These are phyloP conservation scores for Penicillium fuscoglaucum DNA, from an alignment of 2,329 filamentous ascomycete genomes.

Conservation along the genomic window DNA sequence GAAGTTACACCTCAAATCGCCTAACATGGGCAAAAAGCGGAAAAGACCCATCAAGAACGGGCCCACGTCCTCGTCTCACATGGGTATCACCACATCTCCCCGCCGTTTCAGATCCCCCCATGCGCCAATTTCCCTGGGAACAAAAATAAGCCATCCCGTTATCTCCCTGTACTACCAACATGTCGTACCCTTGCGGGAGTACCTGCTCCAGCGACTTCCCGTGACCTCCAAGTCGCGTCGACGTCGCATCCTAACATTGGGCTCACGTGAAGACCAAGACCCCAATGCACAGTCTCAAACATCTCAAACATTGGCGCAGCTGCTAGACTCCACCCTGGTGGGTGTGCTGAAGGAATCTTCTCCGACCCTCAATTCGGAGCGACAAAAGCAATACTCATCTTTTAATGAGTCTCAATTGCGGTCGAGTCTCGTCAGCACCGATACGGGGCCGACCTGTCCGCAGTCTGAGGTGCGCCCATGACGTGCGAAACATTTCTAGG, in stretches of 20 bases:
- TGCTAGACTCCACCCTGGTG: conserved; percentile 72
- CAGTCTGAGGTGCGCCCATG: conserved; percentile 62
- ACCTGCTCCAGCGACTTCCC: conserved; percentile 67
- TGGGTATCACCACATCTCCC: conserved; percentile 28
- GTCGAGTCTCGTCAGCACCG: conserved; percentile 36
- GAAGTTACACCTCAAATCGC: background rate
- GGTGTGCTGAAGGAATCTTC: conserved; percentile 49
- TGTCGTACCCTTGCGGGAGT: conserved; percentile 68
- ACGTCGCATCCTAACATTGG: conserved; percentile 45
- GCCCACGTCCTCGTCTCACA: conserved; percentile 21
- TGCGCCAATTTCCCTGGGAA: conserved; percentile 12
- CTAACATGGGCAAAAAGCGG: conserved; percentile 44
- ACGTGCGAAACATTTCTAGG: conserved; percentile 4
- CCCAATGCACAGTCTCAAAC: conserved; percentile 5
- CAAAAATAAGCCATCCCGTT: conserved; percentile 56
- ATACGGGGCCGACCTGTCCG: conserved; percentile 49
- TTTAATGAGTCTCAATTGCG: conserved; percentile 63
- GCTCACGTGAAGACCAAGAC: conserved; percentile 4
- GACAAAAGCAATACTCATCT: conserved; percentile 57
- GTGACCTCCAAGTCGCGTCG: conserved; percentile 59
- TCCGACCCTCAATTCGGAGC: conserved; percentile 34
- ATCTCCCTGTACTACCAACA: conserved; percentile 67
- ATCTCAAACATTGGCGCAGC: conserved; percentile 44
- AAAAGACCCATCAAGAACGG: conserved; percentile 41
- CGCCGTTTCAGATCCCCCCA: conserved; percentile 19